Base-by-base conservation (phyloP, 129 eudicot genomes). In the Kitagawia praeruptora region DNA sequence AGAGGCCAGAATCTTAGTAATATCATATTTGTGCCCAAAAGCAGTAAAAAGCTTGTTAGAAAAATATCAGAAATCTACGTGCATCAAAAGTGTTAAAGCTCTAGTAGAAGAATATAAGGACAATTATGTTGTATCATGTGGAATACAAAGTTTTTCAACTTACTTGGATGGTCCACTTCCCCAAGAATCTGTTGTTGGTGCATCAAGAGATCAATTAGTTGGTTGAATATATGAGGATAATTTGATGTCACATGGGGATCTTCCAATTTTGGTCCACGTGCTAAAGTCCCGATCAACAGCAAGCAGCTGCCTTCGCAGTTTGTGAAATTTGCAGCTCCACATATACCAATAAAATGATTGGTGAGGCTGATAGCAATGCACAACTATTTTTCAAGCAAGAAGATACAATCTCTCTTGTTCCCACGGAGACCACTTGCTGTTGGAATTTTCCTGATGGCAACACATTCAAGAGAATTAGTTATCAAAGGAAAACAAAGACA, bases 171-270 rank as follows among this genome's bases (percentile, higher is more conserved):
- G 96, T 46, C 97, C 97, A 6, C 75, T 92, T 73, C 97, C 94
- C 58, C 98, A 95, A 81, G 98, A 95, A 84, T 90, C 98, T 1
- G 98, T 96, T 0, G 92, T 95, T 15, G 94, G 92, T 34, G 94
- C 97, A 0, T 74, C 92, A 45, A 84, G 96, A n/a, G n/a, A n/a
- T 54, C 92, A 95, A 66, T 79, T 95, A 75, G 88, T 95, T 5
- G 88, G 91, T 69, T 85, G 84, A 3, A 90, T 92, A 14, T 80
- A 94, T 1, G 75, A 45, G 48, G 94, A 90, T 9, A 21, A 77
- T 10, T 56, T 95, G 64, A 75, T 92, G 39, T 86, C 94, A 0
- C 84, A 81, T 0, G 96, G 96, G 11, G 77, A 90, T 5, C 88
- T 95, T 25, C 93, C 94, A 8, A 86, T 93, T 81, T 75, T 95